Conservation (phyloP, 2,329 filamentous ascomycete species). For the Podosphaera leucotricha region DNA sequence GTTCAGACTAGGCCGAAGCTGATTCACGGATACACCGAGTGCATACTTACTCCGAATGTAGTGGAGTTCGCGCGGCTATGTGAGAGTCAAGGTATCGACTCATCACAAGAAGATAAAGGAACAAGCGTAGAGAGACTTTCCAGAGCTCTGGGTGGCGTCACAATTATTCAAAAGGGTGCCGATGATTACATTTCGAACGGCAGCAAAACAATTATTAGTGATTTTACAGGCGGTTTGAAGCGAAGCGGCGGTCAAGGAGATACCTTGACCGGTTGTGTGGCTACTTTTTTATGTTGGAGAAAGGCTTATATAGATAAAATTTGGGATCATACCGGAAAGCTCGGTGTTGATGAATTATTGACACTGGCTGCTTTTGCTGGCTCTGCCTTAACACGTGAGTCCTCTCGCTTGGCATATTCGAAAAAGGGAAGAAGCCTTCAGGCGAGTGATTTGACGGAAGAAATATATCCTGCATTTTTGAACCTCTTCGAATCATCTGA, state of each 20-base stretch:
- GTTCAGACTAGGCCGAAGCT: constrained; percentile 54
- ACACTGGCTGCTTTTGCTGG: constrained; percentile 69
- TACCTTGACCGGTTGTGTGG: constrained; percentile 73
- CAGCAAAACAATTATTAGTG: constrained; percentile 46
- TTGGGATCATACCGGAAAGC: constrained; percentile 39
- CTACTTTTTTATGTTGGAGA: constrained; percentile 72
- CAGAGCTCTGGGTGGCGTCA: constrained; percentile 60
- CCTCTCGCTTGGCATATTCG: constrained; percentile 64
- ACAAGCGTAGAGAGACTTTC: constrained; percentile 40
- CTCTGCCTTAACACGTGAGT: constrained; percentile 68
- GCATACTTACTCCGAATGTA: constrained; percentile 83
- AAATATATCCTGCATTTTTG: constrained; percentile 64
- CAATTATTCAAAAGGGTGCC: constrained; percentile 70
- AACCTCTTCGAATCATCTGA: constrained; percentile 61
- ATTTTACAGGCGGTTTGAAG: constrained; percentile 64
- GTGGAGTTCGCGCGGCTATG: constrained; percentile 76
- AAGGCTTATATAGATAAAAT: constrained; percentile 64
- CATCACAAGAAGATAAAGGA: constrained; percentile 18
- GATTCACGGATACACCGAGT: constrained; percentile 57
- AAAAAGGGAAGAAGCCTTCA: constrained; percentile 74
- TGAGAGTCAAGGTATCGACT: constrained; percentile 46
- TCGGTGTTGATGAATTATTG: constrained; percentile 36
- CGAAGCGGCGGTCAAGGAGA: constrained; percentile 87
- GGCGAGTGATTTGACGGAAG: constrained; percentile 77
- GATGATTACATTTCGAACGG: constrained; percentile 72